A percentile compares a stretch with the other conserved stretches of the same genome.
Evolutionary conservation across 805 yeast species (phyloP).

Genomic region (Yamadazyma akitaensis): DNA sequence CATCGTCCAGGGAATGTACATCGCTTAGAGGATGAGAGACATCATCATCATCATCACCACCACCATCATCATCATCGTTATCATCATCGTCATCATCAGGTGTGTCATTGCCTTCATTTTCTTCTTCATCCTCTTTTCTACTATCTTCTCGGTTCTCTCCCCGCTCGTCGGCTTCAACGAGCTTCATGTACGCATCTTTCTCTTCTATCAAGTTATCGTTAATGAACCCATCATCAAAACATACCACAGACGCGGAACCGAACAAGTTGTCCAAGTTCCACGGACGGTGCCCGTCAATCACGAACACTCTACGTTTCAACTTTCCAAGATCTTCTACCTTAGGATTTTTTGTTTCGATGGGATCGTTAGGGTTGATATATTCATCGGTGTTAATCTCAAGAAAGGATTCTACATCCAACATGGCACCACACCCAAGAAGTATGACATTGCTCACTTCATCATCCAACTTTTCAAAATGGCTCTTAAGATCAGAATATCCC

Average conservation of each 20-base stretch:
- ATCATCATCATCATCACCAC: slow-evolving; percentile 27
- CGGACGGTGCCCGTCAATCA: slow-evolving; percentile 91
- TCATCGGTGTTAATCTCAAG: slow-evolving; percentile 60
- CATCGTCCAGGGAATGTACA: slow-evolving; percentile 24
- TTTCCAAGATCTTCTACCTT: slow-evolving; percentile 9
- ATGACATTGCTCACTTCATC: slow-evolving; percentile 72
- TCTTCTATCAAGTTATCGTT: slow-evolving; percentile 57
- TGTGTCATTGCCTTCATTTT: slow-evolving; percentile 28
- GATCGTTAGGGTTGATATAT: slow-evolving; percentile 32
- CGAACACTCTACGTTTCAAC: slow-evolving; percentile 61
- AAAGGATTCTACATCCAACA: slow-evolving; percentile 77
- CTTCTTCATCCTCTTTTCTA: slow-evolving; percentile 29
- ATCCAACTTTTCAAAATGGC: slow-evolving; percentile 63
- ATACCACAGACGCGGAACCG: slow-evolving; percentile 72
- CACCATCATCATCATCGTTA: slow-evolving; percentile 22
- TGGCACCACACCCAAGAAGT: slow-evolving; percentile 89
- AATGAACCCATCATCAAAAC: slow-evolving; percentile 84
- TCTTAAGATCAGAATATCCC: slow-evolving; percentile 78
- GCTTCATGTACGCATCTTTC: slow-evolving; percentile 56
- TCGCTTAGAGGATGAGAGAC: slow-evolving; percentile 15
- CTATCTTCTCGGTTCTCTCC: slow-evolving; percentile 31
- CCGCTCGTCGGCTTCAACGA: slow-evolving; percentile 38
- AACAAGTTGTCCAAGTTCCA: slow-evolving; percentile 94
- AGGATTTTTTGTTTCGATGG: slow-evolving; percentile 14
- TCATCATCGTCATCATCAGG: slow-evolving; percentile 31